Evolutionary conservation across 1,139 yeast species (phyloP).

Genomic region (Geotrichum candidum): DNA sequence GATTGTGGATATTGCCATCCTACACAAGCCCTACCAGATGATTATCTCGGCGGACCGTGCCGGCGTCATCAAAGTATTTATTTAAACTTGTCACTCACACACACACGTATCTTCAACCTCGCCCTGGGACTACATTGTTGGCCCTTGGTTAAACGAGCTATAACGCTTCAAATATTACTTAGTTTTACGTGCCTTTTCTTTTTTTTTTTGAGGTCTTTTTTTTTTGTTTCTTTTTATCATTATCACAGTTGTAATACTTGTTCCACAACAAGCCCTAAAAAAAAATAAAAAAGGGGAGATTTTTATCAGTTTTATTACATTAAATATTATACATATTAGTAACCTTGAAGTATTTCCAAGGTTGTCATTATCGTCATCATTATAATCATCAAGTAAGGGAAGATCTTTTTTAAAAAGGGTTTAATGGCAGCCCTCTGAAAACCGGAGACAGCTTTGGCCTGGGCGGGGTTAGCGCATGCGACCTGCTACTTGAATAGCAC

Average conservation of each 20-base stretch:
- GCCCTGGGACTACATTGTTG: background rate
- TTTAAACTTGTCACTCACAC: conserved; percentile 27
- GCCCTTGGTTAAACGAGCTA: background rate
- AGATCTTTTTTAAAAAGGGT: no score
- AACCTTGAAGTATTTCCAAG: no score
- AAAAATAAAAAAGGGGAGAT: background rate
- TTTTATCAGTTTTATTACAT: no score
- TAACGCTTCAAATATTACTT: background rate
- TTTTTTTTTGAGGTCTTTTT: background rate
- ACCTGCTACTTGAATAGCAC: background rate
- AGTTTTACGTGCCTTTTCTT: background rate
- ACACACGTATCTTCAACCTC: no score
- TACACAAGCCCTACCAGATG: conserved; percentile 53
- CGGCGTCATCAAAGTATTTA: conserved; percentile 56
- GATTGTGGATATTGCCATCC: conserved; percentile 45
- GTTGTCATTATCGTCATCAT: background rate
- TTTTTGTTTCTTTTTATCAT: background rate
- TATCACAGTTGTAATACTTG: no score
- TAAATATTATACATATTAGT: no score
- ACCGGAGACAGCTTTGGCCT: no score
- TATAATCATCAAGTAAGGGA: background rate
- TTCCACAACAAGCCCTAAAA: background rate
- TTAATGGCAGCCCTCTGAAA: no score
- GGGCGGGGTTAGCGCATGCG: background rate
- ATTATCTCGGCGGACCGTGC: conserved; percentile 57